Conservation (phyloP, 768 basidiomycete genomes). For the Boletus eberwhitei region DNA sequence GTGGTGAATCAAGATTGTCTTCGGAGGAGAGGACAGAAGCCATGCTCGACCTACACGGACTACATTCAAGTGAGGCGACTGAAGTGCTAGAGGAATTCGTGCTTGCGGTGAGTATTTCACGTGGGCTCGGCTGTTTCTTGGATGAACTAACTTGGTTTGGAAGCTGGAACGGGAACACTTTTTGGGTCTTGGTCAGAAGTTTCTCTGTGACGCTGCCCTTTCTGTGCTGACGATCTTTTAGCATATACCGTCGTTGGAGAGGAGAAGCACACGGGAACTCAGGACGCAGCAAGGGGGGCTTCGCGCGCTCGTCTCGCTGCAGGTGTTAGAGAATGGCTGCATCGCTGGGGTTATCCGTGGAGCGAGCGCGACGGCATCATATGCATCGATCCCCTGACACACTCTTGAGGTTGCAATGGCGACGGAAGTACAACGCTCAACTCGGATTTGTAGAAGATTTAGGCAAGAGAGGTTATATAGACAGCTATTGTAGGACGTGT, state of each 20-base stretch:
- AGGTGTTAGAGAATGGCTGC: slow-evolving; percentile 87
- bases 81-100: slow-evolving; percentile 90
- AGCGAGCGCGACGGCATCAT: slow-evolving; percentile 87
- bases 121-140: background rate
- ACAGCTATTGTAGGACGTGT: background rate
- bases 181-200: slow-evolving; percentile 71
- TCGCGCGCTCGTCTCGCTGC: slow-evolving; percentile 81
- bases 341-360: slow-evolving; percentile 96
- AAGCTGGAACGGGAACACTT: slow-evolving; percentile 87
- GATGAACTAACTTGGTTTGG: slow-evolving; percentile 13
- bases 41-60: slow-evolving; percentile 86
- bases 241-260: slow-evolving; percentile 92
- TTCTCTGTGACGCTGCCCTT: background rate
- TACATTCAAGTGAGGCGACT: slow-evolving; percentile 91
- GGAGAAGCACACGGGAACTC: slow-evolving; percentile 94
- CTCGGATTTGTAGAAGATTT: slow-evolving; percentile 6
- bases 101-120: slow-evolving; percentile 60
- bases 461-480: slow-evolving; percentile 1
- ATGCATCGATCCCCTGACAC: slow-evolving; percentile 83
- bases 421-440: background rate
- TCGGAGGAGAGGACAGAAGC: slow-evolving; percentile 89
- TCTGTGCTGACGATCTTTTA: slow-evolving; percentile 27
- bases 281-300: slow-evolving; percentile 76
- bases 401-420: slow-evolving; percentile 35
- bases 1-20: slow-evolving; percentile 54